phyloP scores from a whole-genome alignment of 805 yeast genomes.

The Peterozyma xylosa region DNA sequence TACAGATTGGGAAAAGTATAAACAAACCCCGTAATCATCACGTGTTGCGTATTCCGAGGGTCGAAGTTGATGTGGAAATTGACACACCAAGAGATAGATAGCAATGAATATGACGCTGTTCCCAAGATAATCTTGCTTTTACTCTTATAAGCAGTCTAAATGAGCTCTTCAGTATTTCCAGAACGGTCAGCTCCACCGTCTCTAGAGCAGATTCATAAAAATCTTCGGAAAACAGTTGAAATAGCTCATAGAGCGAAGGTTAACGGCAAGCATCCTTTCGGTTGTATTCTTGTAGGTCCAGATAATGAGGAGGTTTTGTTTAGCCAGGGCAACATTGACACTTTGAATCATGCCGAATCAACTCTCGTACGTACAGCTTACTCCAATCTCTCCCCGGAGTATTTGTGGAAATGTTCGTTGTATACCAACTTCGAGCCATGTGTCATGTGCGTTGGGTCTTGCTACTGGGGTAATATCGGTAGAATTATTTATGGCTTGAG shows the following conservation, averaged over 20 bases:
- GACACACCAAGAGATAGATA: no score
- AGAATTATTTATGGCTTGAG: slow-evolving; percentile 18
- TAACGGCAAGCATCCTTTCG: slow-evolving; percentile 21
- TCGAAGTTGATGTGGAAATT: no score
- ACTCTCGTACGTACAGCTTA: slow-evolving; percentile 17
- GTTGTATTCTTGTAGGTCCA: slow-evolving; percentile 20
- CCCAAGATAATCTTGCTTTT: no score
- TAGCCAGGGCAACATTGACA: slow-evolving; percentile 20
- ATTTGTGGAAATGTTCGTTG: slow-evolving; percentile 20
- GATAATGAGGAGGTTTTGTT: slow-evolving; percentile 14
- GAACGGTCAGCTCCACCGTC: slow-evolving; percentile 11
- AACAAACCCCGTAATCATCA: no score
- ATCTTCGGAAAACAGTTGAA: slow-evolving; percentile 8
- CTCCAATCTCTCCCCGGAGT: slow-evolving; percentile 13
- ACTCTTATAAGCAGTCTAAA: not conserved
- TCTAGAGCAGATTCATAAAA: not conserved
- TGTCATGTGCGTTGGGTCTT: slow-evolving; percentile 21
- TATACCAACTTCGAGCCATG: slow-evolving; percentile 24
- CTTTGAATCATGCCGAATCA: slow-evolving; percentile 21
- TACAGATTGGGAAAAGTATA: no score
- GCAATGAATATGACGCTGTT: no score
- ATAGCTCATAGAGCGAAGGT: slow-evolving; percentile 15
- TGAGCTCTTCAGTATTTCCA: slow-evolving; percentile 8
- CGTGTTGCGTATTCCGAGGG: no score
- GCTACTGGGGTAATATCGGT: slow-evolving; percentile 22